A percentile compares a stretch with the other conserved stretches of the same genome.
phyloP scores from a whole-genome alignment of 2,329 filamentous ascomycete genomes.

The Pseudocercospora macadamiae region DNA sequence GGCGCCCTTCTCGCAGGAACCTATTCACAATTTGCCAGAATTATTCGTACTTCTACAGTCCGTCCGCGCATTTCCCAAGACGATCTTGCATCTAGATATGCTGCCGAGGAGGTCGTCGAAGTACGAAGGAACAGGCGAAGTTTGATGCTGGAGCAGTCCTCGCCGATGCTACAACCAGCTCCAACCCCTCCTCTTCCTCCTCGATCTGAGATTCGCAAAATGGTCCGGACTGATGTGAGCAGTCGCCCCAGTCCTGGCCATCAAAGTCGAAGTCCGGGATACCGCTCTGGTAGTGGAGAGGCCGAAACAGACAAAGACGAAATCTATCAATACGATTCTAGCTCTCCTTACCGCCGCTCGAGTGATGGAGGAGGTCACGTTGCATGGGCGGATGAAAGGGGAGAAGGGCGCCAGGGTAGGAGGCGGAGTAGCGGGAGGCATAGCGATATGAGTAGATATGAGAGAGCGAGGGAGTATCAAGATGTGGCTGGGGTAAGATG shows the following conservation, averaged over 20 bases:
- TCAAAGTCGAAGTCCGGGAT: background rate
- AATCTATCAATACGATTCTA: background rate
- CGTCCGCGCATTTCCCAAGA: background rate
- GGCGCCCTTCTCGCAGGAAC: constrained; percentile 34
- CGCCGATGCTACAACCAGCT: constrained; percentile 4
- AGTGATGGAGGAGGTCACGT: constrained; percentile 10
- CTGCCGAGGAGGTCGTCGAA: background rate
- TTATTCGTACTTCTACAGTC: background rate
- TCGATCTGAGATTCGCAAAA: constrained; percentile 7
- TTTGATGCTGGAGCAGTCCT: background rate
- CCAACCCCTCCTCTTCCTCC: constrained; percentile 7
- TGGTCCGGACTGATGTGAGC: background rate
- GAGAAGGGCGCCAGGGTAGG: background rate
- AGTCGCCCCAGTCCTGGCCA: constrained; percentile 9
- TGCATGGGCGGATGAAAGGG: background rate
- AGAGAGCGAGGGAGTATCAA: constrained; percentile 14
- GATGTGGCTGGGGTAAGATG: background rate
- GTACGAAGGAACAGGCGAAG: background rate
- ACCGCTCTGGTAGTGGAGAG: background rate
- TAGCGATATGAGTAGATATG: constrained; percentile 17
- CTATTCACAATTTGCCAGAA: constrained; percentile 34
- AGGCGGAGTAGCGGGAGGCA: constrained; percentile 9
- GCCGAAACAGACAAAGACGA: constrained; percentile 5
- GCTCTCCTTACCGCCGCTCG: constrained; percentile 12
- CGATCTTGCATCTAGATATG: background rate